Conservation (phyloP, 352 stramenopile genomes). For the Globisporangium yorkense region DNA sequence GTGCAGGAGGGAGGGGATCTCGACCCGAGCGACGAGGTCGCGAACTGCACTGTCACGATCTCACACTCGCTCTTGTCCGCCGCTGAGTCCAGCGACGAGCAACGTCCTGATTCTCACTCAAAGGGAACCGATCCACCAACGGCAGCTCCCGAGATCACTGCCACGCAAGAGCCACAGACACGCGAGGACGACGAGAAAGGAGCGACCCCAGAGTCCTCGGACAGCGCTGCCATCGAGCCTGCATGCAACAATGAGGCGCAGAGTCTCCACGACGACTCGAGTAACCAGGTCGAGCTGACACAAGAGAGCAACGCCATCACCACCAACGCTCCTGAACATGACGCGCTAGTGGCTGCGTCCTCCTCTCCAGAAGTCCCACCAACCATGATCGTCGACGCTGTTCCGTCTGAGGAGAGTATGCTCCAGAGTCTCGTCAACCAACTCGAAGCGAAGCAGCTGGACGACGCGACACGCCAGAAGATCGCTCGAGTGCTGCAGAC, state of each 20-base stretch:
- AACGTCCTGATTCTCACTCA: not conserved
- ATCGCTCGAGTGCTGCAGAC: slow-evolving; percentile 19
- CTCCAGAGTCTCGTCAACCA: slow-evolving; percentile 22
- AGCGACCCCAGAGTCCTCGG: not conserved
- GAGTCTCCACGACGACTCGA: not conserved
- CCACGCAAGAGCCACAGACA: not conserved
- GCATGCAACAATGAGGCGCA: not conserved
- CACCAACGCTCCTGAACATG: not conserved
- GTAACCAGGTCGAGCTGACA: not conserved
- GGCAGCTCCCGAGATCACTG: not conserved
- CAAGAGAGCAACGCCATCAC: not conserved
- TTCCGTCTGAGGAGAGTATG: not conserved
- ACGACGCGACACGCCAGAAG: slow-evolving; percentile 20
- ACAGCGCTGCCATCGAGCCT: not conserved
- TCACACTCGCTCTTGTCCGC: not conserved
- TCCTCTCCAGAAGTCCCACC: not conserved
- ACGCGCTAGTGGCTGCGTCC: not conserved
- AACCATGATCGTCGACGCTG: too few species aligned
- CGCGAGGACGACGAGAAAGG: not conserved
- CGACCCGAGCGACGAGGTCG: not conserved
- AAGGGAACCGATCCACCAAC: not conserved
- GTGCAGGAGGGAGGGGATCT: not conserved
- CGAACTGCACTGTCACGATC: slow-evolving; percentile 7
- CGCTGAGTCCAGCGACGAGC: not conserved
- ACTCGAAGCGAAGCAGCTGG: slow-evolving; percentile 9